phyloP scores from a whole-genome alignment of 2,329 filamentous ascomycete species.

The Drechslera avenae region DNA sequence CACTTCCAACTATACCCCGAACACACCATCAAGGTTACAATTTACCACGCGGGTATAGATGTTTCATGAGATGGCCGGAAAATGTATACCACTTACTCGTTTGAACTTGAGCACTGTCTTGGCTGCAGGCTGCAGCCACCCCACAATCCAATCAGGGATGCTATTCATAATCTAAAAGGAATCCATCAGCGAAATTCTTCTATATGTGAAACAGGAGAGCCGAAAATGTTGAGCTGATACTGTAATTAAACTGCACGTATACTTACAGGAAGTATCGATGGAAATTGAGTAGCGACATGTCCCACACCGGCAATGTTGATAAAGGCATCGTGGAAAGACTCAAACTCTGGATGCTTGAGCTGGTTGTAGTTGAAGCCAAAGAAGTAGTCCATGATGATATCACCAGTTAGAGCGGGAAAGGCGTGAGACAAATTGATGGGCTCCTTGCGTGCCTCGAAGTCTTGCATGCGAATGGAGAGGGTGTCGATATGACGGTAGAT shows the following conservation, averaged over 20 bases:
- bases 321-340: constrained; percentile 44
- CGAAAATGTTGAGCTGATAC: background rate
- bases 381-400: constrained; percentile 55
- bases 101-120: constrained; percentile 41
- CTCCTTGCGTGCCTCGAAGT: constrained; percentile 38
- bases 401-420: constrained; percentile 52
- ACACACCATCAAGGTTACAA: too few species aligned
- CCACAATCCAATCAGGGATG: constrained; percentile 38
- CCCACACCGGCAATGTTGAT: constrained; percentile 38
- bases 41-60: too few species aligned
- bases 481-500: constrained; percentile 44
- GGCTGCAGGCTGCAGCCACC: constrained; percentile 40
- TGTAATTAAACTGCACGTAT: background rate
- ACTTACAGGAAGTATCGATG: constrained; percentile 37
- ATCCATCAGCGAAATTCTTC: background rate
- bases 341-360: constrained; percentile 42
- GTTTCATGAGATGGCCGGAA: background rate
- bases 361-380: constrained; percentile 45
- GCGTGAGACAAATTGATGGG: constrained; percentile 39
- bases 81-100: constrained; percentile 23
- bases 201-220: background rate
- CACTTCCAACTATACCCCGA: too few species aligned
- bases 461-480: constrained; percentile 35
- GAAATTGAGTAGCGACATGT: constrained; percentile 43
- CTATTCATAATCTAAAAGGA: constrained; percentile 39